Percentiles rank a stretch among this genome's conserved stretches.
Evolutionary conservation across 495 filamentous ascomycete species (phyloP).

Genomic region (Penicillium roqueforti): DNA sequence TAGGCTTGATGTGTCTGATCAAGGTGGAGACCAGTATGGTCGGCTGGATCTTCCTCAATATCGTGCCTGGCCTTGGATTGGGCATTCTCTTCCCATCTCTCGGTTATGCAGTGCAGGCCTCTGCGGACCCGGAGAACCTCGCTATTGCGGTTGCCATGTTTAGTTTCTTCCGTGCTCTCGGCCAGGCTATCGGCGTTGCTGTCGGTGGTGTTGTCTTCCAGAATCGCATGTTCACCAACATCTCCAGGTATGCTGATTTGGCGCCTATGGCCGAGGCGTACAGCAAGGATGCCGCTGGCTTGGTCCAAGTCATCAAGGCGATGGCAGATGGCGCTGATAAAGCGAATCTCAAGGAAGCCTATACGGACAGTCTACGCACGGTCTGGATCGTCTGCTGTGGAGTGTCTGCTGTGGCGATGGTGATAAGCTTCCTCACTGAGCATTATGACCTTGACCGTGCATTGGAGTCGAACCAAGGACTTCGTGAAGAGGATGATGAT

Average conservation of each 20-base stretch:
- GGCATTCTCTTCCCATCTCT: constrained; percentile 49
- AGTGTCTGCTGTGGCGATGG: constrained; percentile 45
- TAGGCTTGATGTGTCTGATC: constrained; percentile 45
- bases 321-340: constrained; percentile 45
- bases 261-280: constrained; percentile 43
- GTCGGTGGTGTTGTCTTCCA: constrained; percentile 58
- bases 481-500: constrained; percentile 7
- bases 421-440: constrained; percentile 48
- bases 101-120: constrained; percentile 48
- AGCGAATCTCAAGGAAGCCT: constrained; percentile 46
- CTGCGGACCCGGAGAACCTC: constrained; percentile 37
- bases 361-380: constrained; percentile 52
- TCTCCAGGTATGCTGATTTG: constrained; percentile 40
- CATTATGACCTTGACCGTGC: constrained; percentile 52
- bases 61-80: constrained; percentile 45
- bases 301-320: constrained; percentile 55
- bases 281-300: constrained; percentile 53
- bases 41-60: constrained; percentile 46
- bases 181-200: constrained; percentile 53
- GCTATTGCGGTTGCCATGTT: constrained; percentile 52
- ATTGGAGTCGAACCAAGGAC: constrained; percentile 31
- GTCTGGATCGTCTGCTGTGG: constrained; percentile 57
- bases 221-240: constrained; percentile 50
- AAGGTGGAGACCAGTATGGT: constrained; percentile 38
- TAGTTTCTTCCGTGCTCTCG: constrained; percentile 52